Evolutionary conservation across 495 filamentous ascomycete species (phyloP), one percentile per base, ranked within the genome.

Genomic region (Ascodesmis nigricans): DNA sequence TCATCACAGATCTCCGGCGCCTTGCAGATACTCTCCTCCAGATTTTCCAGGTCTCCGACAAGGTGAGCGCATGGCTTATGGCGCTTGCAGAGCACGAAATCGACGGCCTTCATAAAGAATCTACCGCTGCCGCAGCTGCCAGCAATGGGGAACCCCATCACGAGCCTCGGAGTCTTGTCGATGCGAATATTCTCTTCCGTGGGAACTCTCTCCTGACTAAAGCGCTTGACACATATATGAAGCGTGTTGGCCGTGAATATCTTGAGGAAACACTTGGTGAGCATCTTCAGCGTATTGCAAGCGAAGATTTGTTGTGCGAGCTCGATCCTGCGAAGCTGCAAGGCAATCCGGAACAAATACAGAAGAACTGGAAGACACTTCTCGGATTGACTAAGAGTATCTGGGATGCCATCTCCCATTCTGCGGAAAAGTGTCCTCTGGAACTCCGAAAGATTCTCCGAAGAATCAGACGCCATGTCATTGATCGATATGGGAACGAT

Each of bases 401-500:
- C 0, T 99, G 87, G 87, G 69, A 74, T 31, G 64, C 71, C 10
- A 93, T 99, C 32, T 61, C 69, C 6, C 61, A 56, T 14, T 83
- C 80, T 4, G 67, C 71, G 4, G 58, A 58, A 20, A 67, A 72
- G 29, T 77, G 91, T 50, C 84, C 87, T 10, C 52, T 78, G 5
- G 90, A 95, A 53, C 58, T 99, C 20, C 61, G 87, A 34, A 67
- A 75, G 22, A 78, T 99, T 16, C 73, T 99, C 46, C 73, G 87
- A 45, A 87, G 93, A 45, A 79, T 99, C 27, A 68, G 81, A 35
- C 78, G 79, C 11, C 91, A 90, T 41, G 83, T 87, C 8, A 87
- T 93, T 52, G 87, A 95, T 54, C 73, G 83, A 17, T 99, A 93
- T 57, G 87, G 87, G n/a, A 82, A 91, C 48, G 87, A 87, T 46